phyloP scores from a whole-genome alignment of 371 early-diverging fungal genomes.

The Mucor piriformis region DNA sequence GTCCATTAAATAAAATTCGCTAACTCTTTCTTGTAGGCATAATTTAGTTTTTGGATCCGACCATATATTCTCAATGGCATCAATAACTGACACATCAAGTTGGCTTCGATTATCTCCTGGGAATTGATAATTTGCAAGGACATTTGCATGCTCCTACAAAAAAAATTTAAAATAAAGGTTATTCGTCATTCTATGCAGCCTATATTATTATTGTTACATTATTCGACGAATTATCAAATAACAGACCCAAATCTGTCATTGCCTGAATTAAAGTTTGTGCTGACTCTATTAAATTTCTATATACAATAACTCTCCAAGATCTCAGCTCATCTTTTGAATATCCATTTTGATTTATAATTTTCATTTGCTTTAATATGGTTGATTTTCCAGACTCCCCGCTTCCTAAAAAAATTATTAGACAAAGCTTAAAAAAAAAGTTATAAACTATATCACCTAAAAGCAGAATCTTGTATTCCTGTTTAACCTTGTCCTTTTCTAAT shows the following conservation, averaged over 20 bases:
- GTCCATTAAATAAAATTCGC: constrained; percentile 83
- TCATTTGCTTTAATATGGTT: constrained; percentile 93
- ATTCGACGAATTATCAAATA: constrained; percentile 61
- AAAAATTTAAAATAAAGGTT: constrained; percentile 1
- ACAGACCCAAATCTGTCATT: constrained; percentile 52
- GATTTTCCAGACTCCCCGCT: constrained; percentile 92
- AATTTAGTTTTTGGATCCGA: constrained; percentile 61
- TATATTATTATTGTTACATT: constrained; percentile 27
- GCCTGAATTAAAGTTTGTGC: constrained; percentile 65
- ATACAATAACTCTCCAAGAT: constrained; percentile 73
- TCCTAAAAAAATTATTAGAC: constrained; percentile 37
- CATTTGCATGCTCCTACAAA: constrained; percentile 1
- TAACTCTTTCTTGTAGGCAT: constrained; percentile 58
- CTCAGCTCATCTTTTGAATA: constrained; percentile 81
- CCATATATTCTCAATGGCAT: constrained; percentile 70
- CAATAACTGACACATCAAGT: constrained; percentile 41
- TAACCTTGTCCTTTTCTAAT: constrained; percentile 55
- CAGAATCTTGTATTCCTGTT: constrained; percentile 73
- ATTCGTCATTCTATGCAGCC: constrained; percentile 11
- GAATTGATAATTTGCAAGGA: constrained; percentile 12
- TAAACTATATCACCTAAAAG: constrained; percentile 56
- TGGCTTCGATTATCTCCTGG: background rate
- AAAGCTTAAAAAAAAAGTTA: constrained; percentile 46
- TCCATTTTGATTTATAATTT: constrained; percentile 88
- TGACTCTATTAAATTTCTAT: constrained; percentile 80